These are phyloP conservation scores for Hydrangea macrophylla DNA, from an alignment of 148 eudicot genomes.

Conservation along the genomic window DNA sequence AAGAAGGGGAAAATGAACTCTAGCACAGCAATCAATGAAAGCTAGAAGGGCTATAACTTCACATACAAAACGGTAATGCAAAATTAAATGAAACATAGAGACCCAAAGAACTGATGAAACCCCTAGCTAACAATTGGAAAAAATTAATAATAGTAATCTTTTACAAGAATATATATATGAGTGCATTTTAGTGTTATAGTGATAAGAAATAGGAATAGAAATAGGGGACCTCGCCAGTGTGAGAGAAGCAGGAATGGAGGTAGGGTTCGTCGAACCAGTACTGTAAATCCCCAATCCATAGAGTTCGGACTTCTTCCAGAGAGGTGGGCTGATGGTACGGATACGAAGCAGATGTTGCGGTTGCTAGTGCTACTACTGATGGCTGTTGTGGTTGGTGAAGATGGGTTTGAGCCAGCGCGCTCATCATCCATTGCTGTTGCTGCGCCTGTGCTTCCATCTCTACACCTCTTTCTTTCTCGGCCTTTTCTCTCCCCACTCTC, in stretches of 20 bases:
- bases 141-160: background rate
- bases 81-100: too few relatives aligned
- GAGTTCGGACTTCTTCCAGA: conserved; percentile 88
- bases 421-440: conserved; percentile 17
- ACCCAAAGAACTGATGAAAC: too few relatives aligned
- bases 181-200: background rate
- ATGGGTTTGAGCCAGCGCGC: conserved; percentile 17
- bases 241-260: conserved; percentile 67
- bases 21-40: too few relatives aligned
- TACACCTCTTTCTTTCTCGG: background rate
- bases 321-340: conserved; percentile 82
- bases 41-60: too few relatives aligned
- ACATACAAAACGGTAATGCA: too few relatives aligned
- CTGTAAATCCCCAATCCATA: conserved; percentile 97
- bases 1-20: too few relatives aligned
- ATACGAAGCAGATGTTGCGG: conserved; percentile 2
- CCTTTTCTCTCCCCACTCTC: background rate
- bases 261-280: conserved; percentile 85
- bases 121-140: too few relatives aligned
- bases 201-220: background rate
- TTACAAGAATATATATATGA: background rate
- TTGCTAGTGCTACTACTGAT: conserved; percentile 1
- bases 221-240: conserved; percentile 69
- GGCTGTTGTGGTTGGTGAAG: too few relatives aligned
- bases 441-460: conserved; percentile 16